Evolutionary conservation across 257 asterid genomes (phyloP).

Genomic region (Ballota nigra): DNA sequence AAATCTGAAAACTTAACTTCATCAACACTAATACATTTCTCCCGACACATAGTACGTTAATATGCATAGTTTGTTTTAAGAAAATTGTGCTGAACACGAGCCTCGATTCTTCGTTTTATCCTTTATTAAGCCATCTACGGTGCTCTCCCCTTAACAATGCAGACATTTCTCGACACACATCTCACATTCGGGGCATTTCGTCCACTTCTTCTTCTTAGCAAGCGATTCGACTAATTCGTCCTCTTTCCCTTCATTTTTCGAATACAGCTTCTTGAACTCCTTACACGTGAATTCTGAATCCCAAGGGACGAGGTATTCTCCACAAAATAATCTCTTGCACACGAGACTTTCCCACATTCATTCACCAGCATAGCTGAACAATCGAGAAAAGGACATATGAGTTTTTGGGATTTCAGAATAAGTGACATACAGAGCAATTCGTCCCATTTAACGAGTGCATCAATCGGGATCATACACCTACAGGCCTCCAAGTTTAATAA

Average conservation of each 20-base stretch:
- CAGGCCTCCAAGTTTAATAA: constrained; percentile 35
- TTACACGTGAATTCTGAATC: constrained; percentile 62
- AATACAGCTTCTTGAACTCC: constrained; percentile 50
- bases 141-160: too few species aligned
- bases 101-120: too few species aligned
- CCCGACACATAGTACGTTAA: too few species aligned
- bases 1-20: too few species aligned
- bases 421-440: constrained; percentile 50
- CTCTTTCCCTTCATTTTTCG: constrained; percentile 28
- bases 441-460: constrained; percentile 51
- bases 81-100: too few species aligned
- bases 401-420: constrained; percentile 54
- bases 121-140: too few species aligned
- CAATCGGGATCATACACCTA: constrained; percentile 47
- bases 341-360: constrained; percentile 33
- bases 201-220: constrained; percentile 74
- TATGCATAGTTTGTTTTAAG: too few species aligned
- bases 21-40: too few species aligned
- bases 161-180: constrained; percentile 55
- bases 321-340: constrained; percentile 65
- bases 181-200: constrained; percentile 68
- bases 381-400: constrained; percentile 61
- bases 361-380: constrained; percentile 65
- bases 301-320: constrained; percentile 60
- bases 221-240: constrained; percentile 46